Base-by-base conservation (phyloP, 2,329 filamentous ascomycete genomes). In the Colletotrichum echinochloae region DNA sequence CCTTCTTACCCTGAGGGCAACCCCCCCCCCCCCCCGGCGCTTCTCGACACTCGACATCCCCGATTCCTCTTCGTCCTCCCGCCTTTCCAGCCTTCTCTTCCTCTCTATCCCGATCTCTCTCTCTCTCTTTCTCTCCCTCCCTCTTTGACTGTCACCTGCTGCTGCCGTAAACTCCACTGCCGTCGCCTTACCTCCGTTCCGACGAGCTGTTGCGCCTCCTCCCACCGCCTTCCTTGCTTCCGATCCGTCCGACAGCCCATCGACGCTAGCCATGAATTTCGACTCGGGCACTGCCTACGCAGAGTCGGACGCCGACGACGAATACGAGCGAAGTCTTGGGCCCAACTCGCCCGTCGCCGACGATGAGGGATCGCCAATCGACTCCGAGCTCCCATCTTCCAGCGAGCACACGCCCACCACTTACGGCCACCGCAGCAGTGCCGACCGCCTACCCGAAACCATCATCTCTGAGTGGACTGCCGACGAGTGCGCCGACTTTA, bases 401-500 rank as follows among this genome's bases (percentile, higher is more conserved):
- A 84, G 86, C 74, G 91, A 94, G 77, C 92, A 94, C 79, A 95
- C 93, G 9, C 93, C 93, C 26, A 95, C 92, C 59, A 94, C 91
- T 60, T 93, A 92, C 76, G 90, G 89, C 74, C 90, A 92, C 76
- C 89, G 87, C 70, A 86, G 82, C 78, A 89, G 87, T 76, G 87
- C 86, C 77, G 90, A 92, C 79, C 84, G 88, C 64, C 85, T 93
- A 74, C 92, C 92, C 74, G 91, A 92, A 77, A 92, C 91, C 57
- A 89, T 92, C 77, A 92, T 95, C 75, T 90, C 90, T 39, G 91
- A 94, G 76, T 96, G 93, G 93, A 91, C 91, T 2, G 91, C 90
- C 20, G 94, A 97, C 70, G 94, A 98, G 82, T 95, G 93, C 81
- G 94, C 94, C 74, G 94, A 97, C 77, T 98, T 97, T 78, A 89